phyloP scores from a whole-genome alignment of 805 yeast species.

The Jamesozyma gamospora region DNA sequence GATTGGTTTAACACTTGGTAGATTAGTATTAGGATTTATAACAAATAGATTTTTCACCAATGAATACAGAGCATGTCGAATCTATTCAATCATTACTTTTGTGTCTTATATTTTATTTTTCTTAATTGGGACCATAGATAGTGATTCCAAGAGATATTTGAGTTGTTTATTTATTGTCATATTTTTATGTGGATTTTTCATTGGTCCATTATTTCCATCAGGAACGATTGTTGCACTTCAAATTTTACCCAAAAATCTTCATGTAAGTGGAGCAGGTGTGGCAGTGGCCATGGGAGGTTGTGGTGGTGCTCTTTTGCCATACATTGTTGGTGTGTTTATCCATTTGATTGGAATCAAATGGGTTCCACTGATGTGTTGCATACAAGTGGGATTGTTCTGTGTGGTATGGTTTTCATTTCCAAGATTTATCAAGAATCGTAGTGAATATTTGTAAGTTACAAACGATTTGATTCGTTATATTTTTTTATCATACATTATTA shows the following conservation, averaged over 20 bases:
- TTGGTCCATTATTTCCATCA: slow-evolving; percentile 70
- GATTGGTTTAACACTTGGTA: slow-evolving; percentile 60
- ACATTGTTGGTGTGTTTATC: slow-evolving; percentile 41
- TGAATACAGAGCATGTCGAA: slow-evolving; percentile 33
- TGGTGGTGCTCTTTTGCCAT: slow-evolving; percentile 73
- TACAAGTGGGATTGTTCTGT: slow-evolving; percentile 14
- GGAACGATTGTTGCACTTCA: slow-evolving; percentile 55
- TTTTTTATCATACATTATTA: too few species aligned
- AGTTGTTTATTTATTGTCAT: slow-evolving; percentile 16
- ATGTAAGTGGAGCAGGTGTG: slow-evolving; percentile 61
- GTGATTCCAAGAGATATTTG: slow-evolving; percentile 13
- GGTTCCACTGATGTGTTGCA: slow-evolving; percentile 23
- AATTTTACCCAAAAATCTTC: slow-evolving; percentile 48
- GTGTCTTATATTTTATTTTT: slow-evolving; percentile 28
- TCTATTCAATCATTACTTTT: slow-evolving; percentile 29
- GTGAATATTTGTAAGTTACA: slow-evolving; percentile 10
- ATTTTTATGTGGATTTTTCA: slow-evolving; percentile 45
- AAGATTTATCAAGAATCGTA: slow-evolving; percentile 15
- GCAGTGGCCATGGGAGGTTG: slow-evolving; percentile 74
- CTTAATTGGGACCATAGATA: slow-evolving; percentile 14
- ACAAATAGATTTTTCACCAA: slow-evolving; percentile 38
- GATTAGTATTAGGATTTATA: slow-evolving; percentile 47
- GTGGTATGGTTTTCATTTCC: slow-evolving; percentile 24
- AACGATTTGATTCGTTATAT: too few species aligned
- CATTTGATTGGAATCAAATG: slow-evolving; percentile 20